Conservation (phyloP, 2,329 filamentous ascomycete genomes). For the Penicillium digitatum region DNA sequence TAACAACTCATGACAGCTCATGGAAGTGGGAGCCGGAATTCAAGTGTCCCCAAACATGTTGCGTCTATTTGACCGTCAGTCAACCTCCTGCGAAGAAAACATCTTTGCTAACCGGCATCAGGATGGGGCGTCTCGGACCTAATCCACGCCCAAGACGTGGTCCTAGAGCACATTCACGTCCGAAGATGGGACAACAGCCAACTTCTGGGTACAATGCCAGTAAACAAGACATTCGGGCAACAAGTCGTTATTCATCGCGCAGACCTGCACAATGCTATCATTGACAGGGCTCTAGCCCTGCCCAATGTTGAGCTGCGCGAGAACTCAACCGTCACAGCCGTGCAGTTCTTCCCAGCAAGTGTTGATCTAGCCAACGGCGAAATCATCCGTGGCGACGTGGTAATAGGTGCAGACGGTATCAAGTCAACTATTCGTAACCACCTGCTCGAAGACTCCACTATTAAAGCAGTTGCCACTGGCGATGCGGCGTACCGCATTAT, state of each 20-base stretch:
- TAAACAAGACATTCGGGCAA: conserved; percentile 35
- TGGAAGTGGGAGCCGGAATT: conserved; percentile 70
- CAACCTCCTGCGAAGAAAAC: not conserved
- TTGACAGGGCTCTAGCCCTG: conserved; percentile 27
- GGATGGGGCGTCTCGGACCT: conserved; percentile 35
- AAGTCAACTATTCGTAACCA: conserved; percentile 47
- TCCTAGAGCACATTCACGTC: conserved; percentile 35
- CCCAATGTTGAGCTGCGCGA: conserved; percentile 30
- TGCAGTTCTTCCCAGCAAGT: conserved; percentile 27
- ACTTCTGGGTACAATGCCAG: conserved; percentile 32
- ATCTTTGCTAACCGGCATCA: conserved; percentile 7
- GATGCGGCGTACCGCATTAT: conserved; percentile 79
- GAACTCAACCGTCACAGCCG: conserved; percentile 28
- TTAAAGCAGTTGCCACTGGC: conserved; percentile 49
- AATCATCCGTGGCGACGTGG: conserved; percentile 42
- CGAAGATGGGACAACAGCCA: conserved; percentile 35
- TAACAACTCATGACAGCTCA: conserved; percentile 20
- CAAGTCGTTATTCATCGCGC: conserved; percentile 37
- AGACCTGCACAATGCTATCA: conserved; percentile 35
- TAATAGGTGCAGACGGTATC: conserved; percentile 54
- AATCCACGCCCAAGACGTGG: conserved; percentile 34
- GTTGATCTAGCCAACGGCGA: conserved; percentile 29
- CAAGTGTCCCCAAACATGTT: conserved; percentile 79
- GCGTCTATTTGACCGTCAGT: conserved; percentile 62
- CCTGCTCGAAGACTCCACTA: conserved; percentile 32